phyloP scores from a whole-genome alignment of 2,329 filamentous ascomycete species.

The Nigrospora osmanthi region DNA sequence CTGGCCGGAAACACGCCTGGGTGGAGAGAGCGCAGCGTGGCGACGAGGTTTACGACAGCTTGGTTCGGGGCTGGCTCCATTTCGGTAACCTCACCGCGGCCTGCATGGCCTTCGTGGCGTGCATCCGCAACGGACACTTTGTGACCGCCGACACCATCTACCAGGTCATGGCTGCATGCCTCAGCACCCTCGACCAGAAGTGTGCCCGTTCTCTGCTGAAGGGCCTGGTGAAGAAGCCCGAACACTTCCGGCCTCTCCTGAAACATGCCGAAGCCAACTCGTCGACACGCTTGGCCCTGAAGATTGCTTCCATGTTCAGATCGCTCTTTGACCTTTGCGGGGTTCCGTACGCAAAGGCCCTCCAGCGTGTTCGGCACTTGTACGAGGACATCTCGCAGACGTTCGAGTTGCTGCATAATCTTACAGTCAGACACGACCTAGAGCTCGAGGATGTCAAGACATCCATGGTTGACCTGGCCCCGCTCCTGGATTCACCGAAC shows the following conservation, averaged over 20 bases:
- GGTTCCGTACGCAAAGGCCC: slow-evolving; percentile 8
- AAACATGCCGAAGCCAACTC: slow-evolving; percentile 8
- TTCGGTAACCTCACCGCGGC: slow-evolving; percentile 25
- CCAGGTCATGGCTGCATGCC: slow-evolving; percentile 14
- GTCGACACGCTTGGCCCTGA: slow-evolving; percentile 6
- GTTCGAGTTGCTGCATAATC: not conserved
- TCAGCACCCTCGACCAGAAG: slow-evolving; percentile 11
- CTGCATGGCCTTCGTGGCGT: slow-evolving; percentile 17
- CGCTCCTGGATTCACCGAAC: not conserved
- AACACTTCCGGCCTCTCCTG: slow-evolving; percentile 11
- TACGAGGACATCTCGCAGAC: not conserved
- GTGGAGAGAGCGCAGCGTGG: slow-evolving; percentile 31
- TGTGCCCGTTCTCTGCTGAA: slow-evolving; percentile 13
- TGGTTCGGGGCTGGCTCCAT: slow-evolving; percentile 40
- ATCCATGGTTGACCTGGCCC: not conserved
- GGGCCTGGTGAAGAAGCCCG: slow-evolving; percentile 13
- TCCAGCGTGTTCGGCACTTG: slow-evolving; percentile 1
- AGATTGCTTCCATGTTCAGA: slow-evolving; percentile 12
- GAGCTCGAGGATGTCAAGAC: not conserved
- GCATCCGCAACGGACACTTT: slow-evolving; percentile 11
- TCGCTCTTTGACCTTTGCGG: slow-evolving; percentile 15
- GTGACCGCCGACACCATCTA: slow-evolving; percentile 15
- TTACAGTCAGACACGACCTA: not conserved
- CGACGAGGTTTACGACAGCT: slow-evolving; percentile 31
- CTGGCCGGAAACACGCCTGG: slow-evolving; percentile 20